phyloP scores from a whole-genome alignment of 495 filamentous ascomycete species.

The Oidiodendron maius region DNA sequence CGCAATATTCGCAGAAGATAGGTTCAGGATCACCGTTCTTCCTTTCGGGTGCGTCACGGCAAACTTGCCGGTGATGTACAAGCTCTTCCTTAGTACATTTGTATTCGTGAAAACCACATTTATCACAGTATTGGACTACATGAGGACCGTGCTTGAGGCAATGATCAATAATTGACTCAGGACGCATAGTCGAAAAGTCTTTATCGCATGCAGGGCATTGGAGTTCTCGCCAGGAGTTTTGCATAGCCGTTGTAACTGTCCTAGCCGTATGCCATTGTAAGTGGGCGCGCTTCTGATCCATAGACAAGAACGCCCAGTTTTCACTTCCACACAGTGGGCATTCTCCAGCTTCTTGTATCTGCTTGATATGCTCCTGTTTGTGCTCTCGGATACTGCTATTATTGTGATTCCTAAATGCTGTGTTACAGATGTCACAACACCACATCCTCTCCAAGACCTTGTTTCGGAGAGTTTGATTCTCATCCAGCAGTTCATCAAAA shows the following conservation, averaged over 20 bases:
- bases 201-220: slow-evolving; percentile 17
- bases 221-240: slow-evolving; percentile 7
- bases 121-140: slow-evolving; percentile 13
- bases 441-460: slow-evolving; percentile 12
- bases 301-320: slow-evolving; percentile 12
- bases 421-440: slow-evolving; percentile 14
- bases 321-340: slow-evolving; percentile 14
- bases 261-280: slow-evolving; percentile 1
- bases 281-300: slow-evolving; percentile 12
- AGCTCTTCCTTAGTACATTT: not conserved
- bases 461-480: slow-evolving; percentile 13
- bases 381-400: slow-evolving; percentile 3
- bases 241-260: not conserved
- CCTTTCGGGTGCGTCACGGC: not conserved
- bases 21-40: not conserved
- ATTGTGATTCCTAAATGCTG: slow-evolving; percentile 4
- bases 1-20: slow-evolving; percentile 11
- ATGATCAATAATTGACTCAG: slow-evolving; percentile 9
- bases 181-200: not conserved
- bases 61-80: slow-evolving; percentile 8
- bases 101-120: slow-evolving; percentile 9
- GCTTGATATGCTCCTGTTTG: slow-evolving; percentile 5
- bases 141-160: slow-evolving; percentile 10
- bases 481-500: not conserved
- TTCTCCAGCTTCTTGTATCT: slow-evolving; percentile 1